Evolutionary conservation across 2,329 filamentous ascomycete genomes (phyloP).

Genomic region (Aspergillus jensenii): DNA sequence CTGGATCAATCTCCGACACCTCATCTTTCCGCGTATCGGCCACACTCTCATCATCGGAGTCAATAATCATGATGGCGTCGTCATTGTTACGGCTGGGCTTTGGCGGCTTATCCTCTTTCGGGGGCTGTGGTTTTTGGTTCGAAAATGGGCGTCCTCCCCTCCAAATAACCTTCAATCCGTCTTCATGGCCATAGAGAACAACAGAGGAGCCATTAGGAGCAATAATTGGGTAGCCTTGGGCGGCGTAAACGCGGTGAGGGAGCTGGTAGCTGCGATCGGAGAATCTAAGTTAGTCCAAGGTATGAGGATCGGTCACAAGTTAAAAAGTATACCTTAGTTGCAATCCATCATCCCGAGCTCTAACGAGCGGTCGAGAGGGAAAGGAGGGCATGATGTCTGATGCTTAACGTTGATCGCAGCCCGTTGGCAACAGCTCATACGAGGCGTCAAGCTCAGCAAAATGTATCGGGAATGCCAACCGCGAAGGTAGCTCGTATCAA

Average conservation of each 20-base stretch:
- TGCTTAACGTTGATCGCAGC: background rate
- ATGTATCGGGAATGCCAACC: background rate
- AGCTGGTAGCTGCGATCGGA: slow-evolving; percentile 55
- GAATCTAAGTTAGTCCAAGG: slow-evolving; percentile 9
- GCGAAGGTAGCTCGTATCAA: background rate
- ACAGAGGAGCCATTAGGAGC: slow-evolving; percentile 63
- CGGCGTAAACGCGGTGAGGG: slow-evolving; percentile 56
- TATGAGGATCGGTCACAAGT: background rate
- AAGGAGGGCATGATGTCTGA: slow-evolving; percentile 33
- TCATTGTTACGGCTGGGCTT: slow-evolving; percentile 26
- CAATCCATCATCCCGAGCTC: slow-evolving; percentile 39
- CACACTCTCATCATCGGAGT: slow-evolving; percentile 56
- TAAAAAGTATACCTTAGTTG: slow-evolving; percentile 40
- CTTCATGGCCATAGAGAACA: slow-evolving; percentile 59
- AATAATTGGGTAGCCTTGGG: slow-evolving; percentile 58
- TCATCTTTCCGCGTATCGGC: slow-evolving; percentile 27
- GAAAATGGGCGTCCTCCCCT: slow-evolving; percentile 56
- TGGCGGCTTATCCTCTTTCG: slow-evolving; percentile 25
- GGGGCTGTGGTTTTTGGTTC: slow-evolving; percentile 23
- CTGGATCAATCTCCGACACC: slow-evolving; percentile 19
- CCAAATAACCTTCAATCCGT: slow-evolving; percentile 61
- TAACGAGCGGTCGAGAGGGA: slow-evolving; percentile 38
- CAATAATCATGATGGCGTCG: slow-evolving; percentile 56
- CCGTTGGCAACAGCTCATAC: background rate
- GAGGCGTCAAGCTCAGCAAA: background rate